phyloP scores from a whole-genome alignment of 345 rosid genomes.

The Camelina laxa region DNA sequence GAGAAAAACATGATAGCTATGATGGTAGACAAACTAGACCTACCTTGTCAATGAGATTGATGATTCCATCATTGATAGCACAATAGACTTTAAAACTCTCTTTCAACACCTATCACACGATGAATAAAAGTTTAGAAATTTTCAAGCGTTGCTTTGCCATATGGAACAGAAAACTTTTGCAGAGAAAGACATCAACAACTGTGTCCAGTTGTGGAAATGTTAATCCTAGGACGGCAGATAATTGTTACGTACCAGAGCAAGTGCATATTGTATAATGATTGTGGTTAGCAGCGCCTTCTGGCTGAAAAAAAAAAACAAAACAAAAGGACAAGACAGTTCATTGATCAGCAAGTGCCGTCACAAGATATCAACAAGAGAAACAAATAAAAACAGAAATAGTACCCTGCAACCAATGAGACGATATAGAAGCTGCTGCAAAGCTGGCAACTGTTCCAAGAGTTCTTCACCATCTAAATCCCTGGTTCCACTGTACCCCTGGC shows the following conservation, averaged over 20 bases:
- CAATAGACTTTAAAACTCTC: constrained; percentile 99
- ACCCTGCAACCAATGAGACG: constrained; percentile 97
- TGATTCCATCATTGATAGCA: constrained; percentile 95
- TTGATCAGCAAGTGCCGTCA: no score
- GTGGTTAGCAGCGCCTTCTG: no score
- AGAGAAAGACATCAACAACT: no score
- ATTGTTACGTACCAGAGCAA: no score
- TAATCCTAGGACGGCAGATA: no score
- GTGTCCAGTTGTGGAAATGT: no score
- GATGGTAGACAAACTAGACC: constrained; percentile 31
- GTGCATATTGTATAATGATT: no score
- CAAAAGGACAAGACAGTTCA: no score
- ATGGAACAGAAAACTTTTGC: constrained; percentile 1
- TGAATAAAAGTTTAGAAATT: background rate
- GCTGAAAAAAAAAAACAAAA: no score
- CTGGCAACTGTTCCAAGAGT: constrained; percentile 89
- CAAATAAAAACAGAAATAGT: no score
- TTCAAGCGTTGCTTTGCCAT: background rate
- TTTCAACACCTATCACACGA: constrained; percentile 70
- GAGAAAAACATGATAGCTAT: constrained; percentile 15
- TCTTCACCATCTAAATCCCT: constrained; percentile 86
- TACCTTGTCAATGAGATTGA: constrained; percentile 99
- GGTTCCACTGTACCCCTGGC: constrained; percentile 89
- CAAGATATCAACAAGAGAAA: no score
- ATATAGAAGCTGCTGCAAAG: no score